phyloP scores from a whole-genome alignment of 768 basidiomycete genomes.

The Epithele typhae region DNA sequence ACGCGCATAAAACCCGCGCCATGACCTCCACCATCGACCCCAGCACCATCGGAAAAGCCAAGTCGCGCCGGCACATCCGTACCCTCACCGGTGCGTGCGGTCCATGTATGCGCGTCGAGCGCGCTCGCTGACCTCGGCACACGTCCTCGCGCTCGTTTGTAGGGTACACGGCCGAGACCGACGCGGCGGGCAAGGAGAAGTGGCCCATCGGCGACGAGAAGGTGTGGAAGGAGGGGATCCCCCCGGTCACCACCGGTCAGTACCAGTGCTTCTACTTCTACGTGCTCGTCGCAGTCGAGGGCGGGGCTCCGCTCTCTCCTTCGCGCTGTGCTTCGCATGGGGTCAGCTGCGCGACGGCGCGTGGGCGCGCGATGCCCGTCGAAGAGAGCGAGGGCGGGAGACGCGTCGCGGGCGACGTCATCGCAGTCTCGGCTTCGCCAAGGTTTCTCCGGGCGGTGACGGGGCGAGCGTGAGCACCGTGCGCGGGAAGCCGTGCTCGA shows the following conservation, averaged over 20 bases:
- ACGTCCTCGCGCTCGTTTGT: neutral
- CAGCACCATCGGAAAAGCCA: slow-evolving; percentile 22
- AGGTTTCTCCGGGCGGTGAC: no score
- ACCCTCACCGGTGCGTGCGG: slow-evolving; percentile 34
- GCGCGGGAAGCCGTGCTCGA: no score
- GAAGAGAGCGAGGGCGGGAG: no score
- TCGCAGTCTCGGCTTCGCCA: no score
- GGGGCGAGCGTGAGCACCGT: no score
- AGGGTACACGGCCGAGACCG: slow-evolving; percentile 80
- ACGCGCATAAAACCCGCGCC: neutral
- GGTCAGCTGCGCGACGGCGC: no score
- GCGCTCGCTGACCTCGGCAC: neutral
- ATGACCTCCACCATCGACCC: slow-evolving; percentile 25
- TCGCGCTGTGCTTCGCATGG: no score
- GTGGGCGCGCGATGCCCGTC: no score
- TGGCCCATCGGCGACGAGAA: slow-evolving; percentile 82
- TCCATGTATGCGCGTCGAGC: neutral
- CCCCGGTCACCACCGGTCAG: slow-evolving; percentile 54
- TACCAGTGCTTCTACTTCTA: neutral
- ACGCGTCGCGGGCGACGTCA: no score
- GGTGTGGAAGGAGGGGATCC: slow-evolving; percentile 62
- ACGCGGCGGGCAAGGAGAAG: slow-evolving; percentile 73
- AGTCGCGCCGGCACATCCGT: slow-evolving; percentile 51
- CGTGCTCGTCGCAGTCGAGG: slow-evolving; percentile 1
- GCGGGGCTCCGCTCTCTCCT: no score